Evolutionary conservation across 306 rosid species (phyloP).

Genomic region (Ammopiptanthus mongolicus): DNA sequence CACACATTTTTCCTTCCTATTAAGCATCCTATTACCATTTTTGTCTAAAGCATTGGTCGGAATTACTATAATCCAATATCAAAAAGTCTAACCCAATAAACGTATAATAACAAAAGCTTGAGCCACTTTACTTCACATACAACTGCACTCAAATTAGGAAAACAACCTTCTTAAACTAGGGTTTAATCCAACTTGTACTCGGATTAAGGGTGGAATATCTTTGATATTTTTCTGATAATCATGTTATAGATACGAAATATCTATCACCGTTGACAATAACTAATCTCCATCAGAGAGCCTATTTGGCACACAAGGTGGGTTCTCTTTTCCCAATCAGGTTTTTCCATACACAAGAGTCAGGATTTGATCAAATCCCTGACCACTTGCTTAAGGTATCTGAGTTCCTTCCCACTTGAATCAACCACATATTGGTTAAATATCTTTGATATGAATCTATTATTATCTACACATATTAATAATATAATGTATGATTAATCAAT

Average conservation of each 20-base stretch:
- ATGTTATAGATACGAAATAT: too few relatives aligned
- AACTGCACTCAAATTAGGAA: constrained; percentile 7
- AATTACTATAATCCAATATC: not conserved
- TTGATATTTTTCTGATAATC: too few relatives aligned
- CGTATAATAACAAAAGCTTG: not conserved
- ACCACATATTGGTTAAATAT: too few relatives aligned
- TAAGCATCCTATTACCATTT: too few relatives aligned
- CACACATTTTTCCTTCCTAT: constrained; percentile 1
- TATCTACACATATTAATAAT: not conserved
- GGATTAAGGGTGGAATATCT: not conserved
- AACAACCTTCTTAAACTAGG: not conserved
- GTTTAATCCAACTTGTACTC: constrained; percentile 7
- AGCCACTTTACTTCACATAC: constrained; percentile 7
- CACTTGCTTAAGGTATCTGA: too few relatives aligned
- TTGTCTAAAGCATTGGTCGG: not conserved
- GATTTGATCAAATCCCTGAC: too few relatives aligned
- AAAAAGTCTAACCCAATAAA: not conserved
- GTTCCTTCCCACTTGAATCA: too few relatives aligned
- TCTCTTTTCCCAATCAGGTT: too few relatives aligned
- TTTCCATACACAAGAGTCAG: too few relatives aligned
- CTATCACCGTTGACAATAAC: too few relatives aligned
- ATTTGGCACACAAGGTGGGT: too few relatives aligned
- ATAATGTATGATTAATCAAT: not conserved
- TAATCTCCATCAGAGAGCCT: too few relatives aligned
- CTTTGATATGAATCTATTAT: not conserved